phyloP scores from a whole-genome alignment of 768 basidiomycete species.

The Pseudohyphozyma bogoriensis region DNA sequence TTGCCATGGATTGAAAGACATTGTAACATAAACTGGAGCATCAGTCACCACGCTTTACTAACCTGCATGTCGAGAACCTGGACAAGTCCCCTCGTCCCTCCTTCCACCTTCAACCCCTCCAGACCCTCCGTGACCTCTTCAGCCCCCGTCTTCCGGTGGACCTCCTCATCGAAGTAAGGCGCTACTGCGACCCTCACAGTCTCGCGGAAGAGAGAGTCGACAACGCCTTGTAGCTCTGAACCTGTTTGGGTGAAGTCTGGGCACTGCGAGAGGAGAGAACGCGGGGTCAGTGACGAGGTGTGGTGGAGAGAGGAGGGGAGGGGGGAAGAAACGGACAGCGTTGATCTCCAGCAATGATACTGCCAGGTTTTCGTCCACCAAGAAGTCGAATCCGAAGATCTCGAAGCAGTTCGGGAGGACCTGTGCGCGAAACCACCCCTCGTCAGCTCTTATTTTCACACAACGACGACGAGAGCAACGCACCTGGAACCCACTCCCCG shows the following conservation, averaged over 20 bases:
- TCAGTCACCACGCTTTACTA: not conserved
- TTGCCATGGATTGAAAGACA: too few species aligned
- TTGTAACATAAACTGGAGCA: too few species aligned
- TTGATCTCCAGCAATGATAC: constrained; percentile 83
- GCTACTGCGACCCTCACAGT: not conserved
- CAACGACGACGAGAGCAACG: constrained; percentile 11
- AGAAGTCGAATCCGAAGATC: constrained; percentile 86
- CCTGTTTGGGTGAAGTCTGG: constrained; percentile 90
- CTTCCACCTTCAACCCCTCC: not conserved
- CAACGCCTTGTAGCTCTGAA: constrained; percentile 13
- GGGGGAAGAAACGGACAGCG: constrained; percentile 46
- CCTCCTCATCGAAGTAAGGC: not conserved
- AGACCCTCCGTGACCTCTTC: not conserved
- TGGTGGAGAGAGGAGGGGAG: not conserved
- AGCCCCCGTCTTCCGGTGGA: not conserved
- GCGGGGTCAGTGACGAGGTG: not conserved
- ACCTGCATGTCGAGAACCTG: not conserved
- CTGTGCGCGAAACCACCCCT: constrained; percentile 40
- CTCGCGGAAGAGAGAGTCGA: constrained; percentile 12
- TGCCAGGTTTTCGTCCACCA: constrained; percentile 48
- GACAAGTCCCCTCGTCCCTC: not conserved
- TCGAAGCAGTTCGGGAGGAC: constrained; percentile 86
- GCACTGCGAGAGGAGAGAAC: constrained; percentile 8
- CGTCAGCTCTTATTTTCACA: not conserved
- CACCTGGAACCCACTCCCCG: constrained; percentile 74